Base-by-base conservation (phyloP, 306 rosid genomes). In the Medicago arabica region DNA sequence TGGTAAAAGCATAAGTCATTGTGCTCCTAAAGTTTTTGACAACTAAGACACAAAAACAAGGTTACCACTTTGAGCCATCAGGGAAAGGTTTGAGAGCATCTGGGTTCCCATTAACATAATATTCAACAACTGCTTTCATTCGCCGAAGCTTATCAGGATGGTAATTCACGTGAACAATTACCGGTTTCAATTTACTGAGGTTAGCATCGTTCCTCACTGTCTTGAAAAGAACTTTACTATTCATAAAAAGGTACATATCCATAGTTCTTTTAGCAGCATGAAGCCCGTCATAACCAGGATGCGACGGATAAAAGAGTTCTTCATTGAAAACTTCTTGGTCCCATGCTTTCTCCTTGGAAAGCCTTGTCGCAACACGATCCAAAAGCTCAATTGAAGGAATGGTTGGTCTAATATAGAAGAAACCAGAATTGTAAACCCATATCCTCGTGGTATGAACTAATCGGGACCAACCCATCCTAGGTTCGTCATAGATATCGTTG, bases 251-350 rank as follows among this genome's bases (percentile, higher is more conserved):
- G 82, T 86, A 85, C 41, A 89, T 76, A 87, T 93, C 98, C 98
- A 93, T 86, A 2, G 96, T 87, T 85, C 98, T 90, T 77, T 84
- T 83, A 6, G 98, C 72, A 40, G 98, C 97, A 67, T 91, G 92
- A 73, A 94, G 96, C 25, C 98, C 97, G 0, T 86, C 91, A 28
- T 91, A 94, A 49, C 90, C 88, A 2, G 94, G 86, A 72, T 90
- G 94, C 1, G 97, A 92, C 13, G 98, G 97, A 81, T 31, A 90
- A 72, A 85, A 92, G 51, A 94, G 92, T 78, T 94, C 98, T 79
- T 92, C 98, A 2, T 95, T 95, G 87, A 91, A 95, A 81, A 92
- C 97, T 1, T 93, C 97, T 79, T 95, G 98, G 80, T 93, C 97
- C 97, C 98, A 92, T n/a, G 92, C 82, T 4, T 66, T 71, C 81